Base-by-base conservation (phyloP, 305 asterid genomes). In the Solanum hybrid region DNA sequence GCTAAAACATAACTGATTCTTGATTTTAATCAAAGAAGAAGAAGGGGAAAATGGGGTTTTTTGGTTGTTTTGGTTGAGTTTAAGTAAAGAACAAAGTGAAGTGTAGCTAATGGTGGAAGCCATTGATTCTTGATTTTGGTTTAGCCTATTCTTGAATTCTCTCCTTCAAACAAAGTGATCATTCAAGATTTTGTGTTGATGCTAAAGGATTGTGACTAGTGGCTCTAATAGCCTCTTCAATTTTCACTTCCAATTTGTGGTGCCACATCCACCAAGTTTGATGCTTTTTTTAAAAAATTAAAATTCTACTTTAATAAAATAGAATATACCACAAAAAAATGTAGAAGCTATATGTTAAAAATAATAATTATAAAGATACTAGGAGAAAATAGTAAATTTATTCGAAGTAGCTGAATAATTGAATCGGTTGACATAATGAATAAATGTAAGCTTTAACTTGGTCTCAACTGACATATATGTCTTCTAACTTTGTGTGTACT, bases 91-190 rank as follows among this genome's bases (percentile, higher is more conserved):
- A 93, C 92, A 93, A 5, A 92, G 90, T 57, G 93, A 83, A 87
- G 22, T 88, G 88, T 93, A 96, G 92, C 92, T 95, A 85, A 89
- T 40, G 61, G 94, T 93, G 46, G 93, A 92, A 11, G 98, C 97
- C 97, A 95, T 95, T 71, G 26, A 61, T 11, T 64, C 40, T 74
- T 29, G 46, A 33, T 34, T 61, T 57, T 40, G 20, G 26, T 5
- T 69, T 24, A n/a, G 31, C 40, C 78, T 34, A 34, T 26, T 5
- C 78, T 86, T 5, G 18, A 6, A n/a, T 64, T 75, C 74, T 51
- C 67, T 16, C 67, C 73, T 64, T 64, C 28, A 22, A 69, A n/a
- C 33, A 75, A 85, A 81, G 39, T 13, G 89, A 42, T 73, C 83
- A 36, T 40, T 86, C 64, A 42, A 4, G 67, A 39, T 20, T 89